Base-by-base conservation (phyloP, 163 green algal species). In the Volvox carteri region DNA sequence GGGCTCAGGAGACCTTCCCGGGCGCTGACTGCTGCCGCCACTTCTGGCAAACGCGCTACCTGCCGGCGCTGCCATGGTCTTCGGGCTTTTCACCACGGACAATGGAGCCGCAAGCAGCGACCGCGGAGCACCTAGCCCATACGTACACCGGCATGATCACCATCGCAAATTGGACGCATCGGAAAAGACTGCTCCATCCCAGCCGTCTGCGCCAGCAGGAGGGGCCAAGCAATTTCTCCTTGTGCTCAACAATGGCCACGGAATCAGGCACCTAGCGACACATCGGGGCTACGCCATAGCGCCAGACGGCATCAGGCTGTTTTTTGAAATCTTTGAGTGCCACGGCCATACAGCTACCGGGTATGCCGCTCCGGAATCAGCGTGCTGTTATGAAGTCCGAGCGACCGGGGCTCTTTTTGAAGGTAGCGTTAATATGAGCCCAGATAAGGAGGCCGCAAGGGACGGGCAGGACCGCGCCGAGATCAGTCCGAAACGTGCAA, bases 251-350 rank as follows among this genome's bases (percentile, higher is more conserved):
- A 86, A 67, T 23, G 79, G 79, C 18, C 42, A 67, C 16, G 60
- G 16, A 62, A 78, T 86, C 18, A 86, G 58, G 33, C 60, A 67
- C 60, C 44, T 78, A 9, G 79, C 79, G 0, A 25, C 30, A 2
- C n/a, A 39, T 25, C 4, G 21, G 2, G 79, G 79, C 0, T 21
- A 78, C 30, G 79, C 62, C 1, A 35, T 23, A 25, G 79, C 58
- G 7, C 5, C 62, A 6, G 79, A 86, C 44, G 79, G 79, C 9
- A 33, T 84, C 5, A 41, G n/a, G 23, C 78, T 92, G 7, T 87
- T 86, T 60, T 91, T 84, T 52, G 90, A 92, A 44, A 56, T 92
- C 33, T 78, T 89, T 33, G 86, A 89, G 12, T 56, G 76, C 46
- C 76, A 67, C 76, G n/a, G 46, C n/a, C 48, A 37, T 23, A 18